A percentile compares a stretch with the other conserved stretches of the same genome.
These are phyloP conservation scores for Trichoderma polysporum DNA, from an alignment of 2,329 filamentous ascomycete species.

Conservation along the genomic window DNA sequence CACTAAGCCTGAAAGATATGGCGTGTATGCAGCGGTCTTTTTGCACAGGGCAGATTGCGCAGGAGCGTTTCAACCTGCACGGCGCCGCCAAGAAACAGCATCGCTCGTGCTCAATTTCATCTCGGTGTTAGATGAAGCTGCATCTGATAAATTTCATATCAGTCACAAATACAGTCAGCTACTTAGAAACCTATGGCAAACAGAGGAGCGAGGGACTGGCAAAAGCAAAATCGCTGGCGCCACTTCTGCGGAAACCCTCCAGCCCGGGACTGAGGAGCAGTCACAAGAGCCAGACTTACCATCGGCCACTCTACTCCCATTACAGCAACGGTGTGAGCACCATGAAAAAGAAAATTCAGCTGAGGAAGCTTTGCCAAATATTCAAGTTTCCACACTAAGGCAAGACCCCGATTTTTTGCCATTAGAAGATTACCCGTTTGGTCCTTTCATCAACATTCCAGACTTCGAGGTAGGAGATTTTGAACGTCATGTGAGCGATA, in stretches of 20 bases:
- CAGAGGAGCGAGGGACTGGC: too few relatives aligned
- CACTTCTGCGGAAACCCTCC: neutral
- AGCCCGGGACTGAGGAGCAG: neutral
- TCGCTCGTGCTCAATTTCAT: neutral
- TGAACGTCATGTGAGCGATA: neutral
- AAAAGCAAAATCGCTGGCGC: neutral
- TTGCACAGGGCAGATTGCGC: neutral
- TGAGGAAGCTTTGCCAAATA: too few relatives aligned
- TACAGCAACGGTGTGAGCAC: neutral
- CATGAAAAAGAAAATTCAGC: neutral
- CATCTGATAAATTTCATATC: neutral
- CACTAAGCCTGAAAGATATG: neutral
- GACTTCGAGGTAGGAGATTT: neutral
- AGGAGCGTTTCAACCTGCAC: neutral
- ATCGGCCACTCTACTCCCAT: neutral
- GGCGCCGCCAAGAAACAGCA: neutral
- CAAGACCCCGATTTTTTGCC: neutral
- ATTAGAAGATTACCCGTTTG: neutral
- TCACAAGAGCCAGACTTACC: neutral
- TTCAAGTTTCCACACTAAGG: neutral
- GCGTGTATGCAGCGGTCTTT: conserved; percentile 5
- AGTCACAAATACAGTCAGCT: neutral
- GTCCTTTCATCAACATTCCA: neutral
- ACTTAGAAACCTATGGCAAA: neutral
- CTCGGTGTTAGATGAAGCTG: neutral